phyloP scores from a whole-genome alignment of 1,284 basidiomycete species.

The Tetrapyrgos nigripes region DNA sequence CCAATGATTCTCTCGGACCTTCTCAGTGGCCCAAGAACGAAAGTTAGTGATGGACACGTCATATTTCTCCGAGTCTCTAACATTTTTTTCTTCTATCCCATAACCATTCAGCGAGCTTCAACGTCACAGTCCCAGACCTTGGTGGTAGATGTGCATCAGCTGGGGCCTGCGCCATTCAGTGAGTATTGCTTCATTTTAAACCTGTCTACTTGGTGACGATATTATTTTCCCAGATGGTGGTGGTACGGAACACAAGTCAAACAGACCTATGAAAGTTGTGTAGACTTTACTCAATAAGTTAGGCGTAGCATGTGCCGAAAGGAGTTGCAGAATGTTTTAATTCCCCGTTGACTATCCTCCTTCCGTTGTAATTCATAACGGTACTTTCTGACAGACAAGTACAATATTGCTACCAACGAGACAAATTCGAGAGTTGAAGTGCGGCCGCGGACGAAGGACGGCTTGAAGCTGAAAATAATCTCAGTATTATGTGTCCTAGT shows the following conservation, averaged over 20 bases:
- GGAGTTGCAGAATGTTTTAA: no score
- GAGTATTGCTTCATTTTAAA: slow-evolving; percentile 15
- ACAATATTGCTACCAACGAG: no score
- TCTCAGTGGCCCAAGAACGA: slow-evolving; percentile 41
- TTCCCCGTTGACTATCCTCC: no score
- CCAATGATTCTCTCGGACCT: slow-evolving; percentile 38
- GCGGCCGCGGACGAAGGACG: no score
- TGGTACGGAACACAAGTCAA: slow-evolving; percentile 16
- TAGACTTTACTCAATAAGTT: slow-evolving; percentile 25
- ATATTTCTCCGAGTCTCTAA: not conserved
- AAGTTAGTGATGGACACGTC: slow-evolving; percentile 27
- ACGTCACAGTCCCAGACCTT: slow-evolving; percentile 42
- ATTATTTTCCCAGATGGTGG: not conserved
- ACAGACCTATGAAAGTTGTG: slow-evolving; percentile 30
- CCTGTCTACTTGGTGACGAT: slow-evolving; percentile 34
- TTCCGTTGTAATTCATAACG: no score
- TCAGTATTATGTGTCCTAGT: no score
- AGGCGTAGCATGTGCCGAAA: no score
- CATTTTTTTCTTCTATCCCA: not conserved
- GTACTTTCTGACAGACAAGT: no score
- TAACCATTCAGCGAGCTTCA: slow-evolving; percentile 34
- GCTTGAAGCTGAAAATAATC: no score
- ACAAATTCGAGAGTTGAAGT: no score
- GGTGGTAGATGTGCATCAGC: slow-evolving; percentile 20
- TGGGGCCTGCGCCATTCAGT: slow-evolving; percentile 44